Conservation (phyloP, 495 filamentous ascomycete species). For the Aspergillus incahuasiensis region DNA sequence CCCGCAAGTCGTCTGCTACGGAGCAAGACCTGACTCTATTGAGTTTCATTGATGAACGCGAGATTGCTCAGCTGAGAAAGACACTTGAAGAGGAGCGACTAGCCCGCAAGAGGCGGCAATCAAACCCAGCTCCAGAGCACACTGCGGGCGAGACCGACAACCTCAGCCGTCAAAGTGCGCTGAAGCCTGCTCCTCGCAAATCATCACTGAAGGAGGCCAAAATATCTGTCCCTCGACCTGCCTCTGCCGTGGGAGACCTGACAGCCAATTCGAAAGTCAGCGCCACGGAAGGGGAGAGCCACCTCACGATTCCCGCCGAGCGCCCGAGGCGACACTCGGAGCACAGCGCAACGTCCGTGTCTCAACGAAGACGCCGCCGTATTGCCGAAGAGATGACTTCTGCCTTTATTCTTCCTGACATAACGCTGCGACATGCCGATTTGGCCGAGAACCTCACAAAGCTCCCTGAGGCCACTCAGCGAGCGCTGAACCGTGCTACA, state of each 20-base stretch:
- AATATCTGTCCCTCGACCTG: slow-evolving; percentile 27
- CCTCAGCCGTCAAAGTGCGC: slow-evolving; percentile 33
- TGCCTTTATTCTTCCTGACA: slow-evolving; percentile 71
- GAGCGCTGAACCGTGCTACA: slow-evolving; percentile 54
- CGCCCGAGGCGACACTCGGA: slow-evolving; percentile 47
- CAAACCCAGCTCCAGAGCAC: slow-evolving; percentile 26
- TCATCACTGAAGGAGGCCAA: slow-evolving; percentile 44
- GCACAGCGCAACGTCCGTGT: slow-evolving; percentile 27
- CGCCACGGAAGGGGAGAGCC: slow-evolving; percentile 26
- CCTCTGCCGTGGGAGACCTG: slow-evolving; percentile 36
- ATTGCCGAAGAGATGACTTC: slow-evolving; percentile 67
- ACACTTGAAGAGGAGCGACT: slow-evolving; percentile 47
- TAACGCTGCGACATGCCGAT: slow-evolving; percentile 48
- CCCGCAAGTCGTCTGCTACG: slow-evolving; percentile 24
- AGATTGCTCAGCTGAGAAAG: slow-evolving; percentile 46
- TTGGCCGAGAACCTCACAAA: slow-evolving; percentile 28
- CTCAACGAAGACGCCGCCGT: slow-evolving; percentile 29
- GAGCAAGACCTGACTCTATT: slow-evolving; percentile 41
- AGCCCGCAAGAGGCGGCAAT: slow-evolving; percentile 42
- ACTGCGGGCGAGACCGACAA: slow-evolving; percentile 32
- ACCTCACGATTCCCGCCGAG: slow-evolving; percentile 29
- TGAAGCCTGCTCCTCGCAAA: slow-evolving; percentile 39
- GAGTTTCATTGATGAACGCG: slow-evolving; percentile 45
- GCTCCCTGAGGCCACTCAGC: slow-evolving; percentile 49
- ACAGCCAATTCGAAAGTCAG: slow-evolving; percentile 27